Base-by-base conservation (phyloP, 495 filamentous ascomycete species). In the Aspergillus sclerotioniger region DNA sequence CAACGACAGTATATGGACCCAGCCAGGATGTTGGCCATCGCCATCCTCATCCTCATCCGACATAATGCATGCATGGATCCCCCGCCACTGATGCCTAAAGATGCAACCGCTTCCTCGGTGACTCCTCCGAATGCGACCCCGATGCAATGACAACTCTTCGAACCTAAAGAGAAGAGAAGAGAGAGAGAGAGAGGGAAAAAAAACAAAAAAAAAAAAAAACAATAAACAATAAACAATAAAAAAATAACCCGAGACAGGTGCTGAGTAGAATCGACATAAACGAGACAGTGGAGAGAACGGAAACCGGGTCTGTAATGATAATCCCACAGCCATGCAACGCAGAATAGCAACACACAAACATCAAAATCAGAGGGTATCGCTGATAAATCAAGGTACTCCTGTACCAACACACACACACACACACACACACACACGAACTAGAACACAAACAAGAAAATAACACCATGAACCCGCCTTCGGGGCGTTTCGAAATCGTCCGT, bases 281-380 rank as follows among this genome's bases (percentile, higher is more conserved):
- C 48, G 32, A 52, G 31, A n/a, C 25, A 57, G 47, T 41, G 25
- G 19, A 53, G 58, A 49, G 28, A 43, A 59, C 41, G 56, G 46
- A 29, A 47, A 59, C n/a, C 20, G 31, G 19, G 17, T 29, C 13
- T 32, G 41, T 39, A 47, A 41, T 46, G 13, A 41, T 51, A 57
- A 52, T 21, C 31, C 46, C 54, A 57, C 47, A 46, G n/a, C 25
- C 37, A 64, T 60, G 58, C 62, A 60, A 56, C 28, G 37, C 46
- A 59, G 53, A 53, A 56, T 50, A 62, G 55, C 55, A 58, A 47
- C 55, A 16, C 44, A 58, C 33, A 45, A 47, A 55, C 56, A 53
- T 33, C 46, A 57, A 54, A 68, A 39, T 49, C 60, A 64, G 47
- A 60, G 66, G 66, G 66, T 69, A 69, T 69, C 66, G 66, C 63